Evolutionary conservation across 345 rosid species (phyloP).

Genomic region (Populus deltoides): DNA sequence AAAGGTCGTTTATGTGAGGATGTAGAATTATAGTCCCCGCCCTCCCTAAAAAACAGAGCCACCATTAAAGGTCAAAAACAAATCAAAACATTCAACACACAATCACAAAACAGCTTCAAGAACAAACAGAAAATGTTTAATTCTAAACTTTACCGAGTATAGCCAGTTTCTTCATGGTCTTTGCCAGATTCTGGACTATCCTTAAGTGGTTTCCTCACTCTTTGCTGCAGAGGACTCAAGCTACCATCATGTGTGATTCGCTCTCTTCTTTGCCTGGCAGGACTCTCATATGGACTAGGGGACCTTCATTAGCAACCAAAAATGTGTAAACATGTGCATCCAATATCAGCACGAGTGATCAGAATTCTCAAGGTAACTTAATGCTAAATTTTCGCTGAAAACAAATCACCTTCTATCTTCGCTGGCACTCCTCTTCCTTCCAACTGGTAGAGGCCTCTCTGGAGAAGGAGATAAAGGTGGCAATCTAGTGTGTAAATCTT

Average conservation of each 20-base stretch:
- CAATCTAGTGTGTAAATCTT: conserved; percentile 13
- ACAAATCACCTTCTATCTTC: conserved; percentile 35
- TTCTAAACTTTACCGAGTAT: conserved; percentile 29
- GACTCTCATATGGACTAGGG: conserved; percentile 13
- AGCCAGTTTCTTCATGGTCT: conserved; percentile 27
- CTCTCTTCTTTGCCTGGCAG: conserved; percentile 7
- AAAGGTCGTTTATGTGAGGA: conserved; percentile 27
- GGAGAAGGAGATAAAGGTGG: conserved; percentile 28
- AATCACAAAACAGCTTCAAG: conserved; percentile 5
- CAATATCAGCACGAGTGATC: not conserved
- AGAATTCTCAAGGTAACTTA: not conserved
- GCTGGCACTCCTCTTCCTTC: conserved; percentile 23
- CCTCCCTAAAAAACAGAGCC: conserved; percentile 31
- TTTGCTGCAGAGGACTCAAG: conserved; percentile 28
- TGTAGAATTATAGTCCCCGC: conserved; percentile 31
- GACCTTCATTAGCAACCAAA: conserved; percentile 7
- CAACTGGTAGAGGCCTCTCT: conserved; percentile 26
- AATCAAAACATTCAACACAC: conserved; percentile 4
- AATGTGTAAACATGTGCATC: not conserved
- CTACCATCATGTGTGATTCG: conserved; percentile 13
- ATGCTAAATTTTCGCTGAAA: not conserved
- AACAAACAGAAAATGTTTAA: not conserved
- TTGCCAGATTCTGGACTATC: conserved; percentile 32
- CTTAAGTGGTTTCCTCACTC: conserved; percentile 29
- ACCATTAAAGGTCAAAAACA: not conserved